Evolutionary conservation across 192 early-diverging fungal genomes (phyloP), one percentile per base, ranked within the genome.

Genomic region (Backusella luteola): DNA sequence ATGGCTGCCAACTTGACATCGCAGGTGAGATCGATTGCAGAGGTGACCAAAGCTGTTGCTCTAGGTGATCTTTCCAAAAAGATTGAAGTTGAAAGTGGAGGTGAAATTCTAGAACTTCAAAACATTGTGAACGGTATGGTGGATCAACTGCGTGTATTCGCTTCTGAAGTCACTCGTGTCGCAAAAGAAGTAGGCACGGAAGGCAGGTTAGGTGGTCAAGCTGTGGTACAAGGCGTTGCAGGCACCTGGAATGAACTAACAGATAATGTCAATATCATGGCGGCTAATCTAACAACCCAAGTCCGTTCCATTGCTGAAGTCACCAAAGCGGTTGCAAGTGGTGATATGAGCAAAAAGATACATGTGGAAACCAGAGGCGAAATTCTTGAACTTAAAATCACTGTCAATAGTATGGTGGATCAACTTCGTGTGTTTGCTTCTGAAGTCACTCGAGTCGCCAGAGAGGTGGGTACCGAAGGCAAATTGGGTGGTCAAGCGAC

Each of bases 201-300:
- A 15, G 92, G 92, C 5, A 84, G 84, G n/a, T 75, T 93, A 4
- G 90, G 90, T 11, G 92, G 91, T 6, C 91, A 92, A 76, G 92
- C 92, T 29, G 83, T 84, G 6, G 92, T 93, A 0, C 80, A 71
- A 29, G 84, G 74, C 19, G 92, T 92, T 0, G 89, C 80, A 39
- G 92, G 92, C 23, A 91, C 89, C 0, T 93, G 92, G 92, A 91
- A 89, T 56, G 86, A 91, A 23, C 78, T 93, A 0, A 93, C 92
- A 0, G 89, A 90, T 71, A 91, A 90, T 76, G 92, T 93, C 70
- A 93, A 93, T 80, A 88, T 81, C 17, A 93, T 93, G 92, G 91
- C 91, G 0, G 75, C 81, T 26, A 87, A 93, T 68, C 78, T 93
- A 1, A 93, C 91, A 0, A 85, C 81, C 17, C 92, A 93, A 77